Base-by-base conservation (phyloP, 164 flowering plant species). In the Magnolia kwangsiensis region DNA sequence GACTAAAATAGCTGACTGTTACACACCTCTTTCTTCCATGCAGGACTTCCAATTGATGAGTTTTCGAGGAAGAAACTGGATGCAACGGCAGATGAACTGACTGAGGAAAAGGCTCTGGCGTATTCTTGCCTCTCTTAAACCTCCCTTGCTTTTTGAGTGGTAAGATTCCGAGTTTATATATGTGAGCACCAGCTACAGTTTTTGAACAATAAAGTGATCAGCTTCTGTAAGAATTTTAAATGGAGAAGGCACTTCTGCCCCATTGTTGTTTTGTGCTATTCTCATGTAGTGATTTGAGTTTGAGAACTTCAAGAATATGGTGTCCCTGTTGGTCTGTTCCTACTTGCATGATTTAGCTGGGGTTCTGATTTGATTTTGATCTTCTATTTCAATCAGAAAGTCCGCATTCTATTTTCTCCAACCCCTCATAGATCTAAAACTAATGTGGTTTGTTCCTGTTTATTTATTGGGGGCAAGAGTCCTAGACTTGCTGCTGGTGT, bases 41-140 rank as follows among this genome's bases (percentile, higher is more conserved):
- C 72, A 96, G 99, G 99, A 8, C 92, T 96, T 66, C 59, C 78
- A 21, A 92, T 94, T 63, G 95, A 94, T 75, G 95, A 91, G 65
- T 84, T 88, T 75, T 96, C 99, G 27, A 88, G 97, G 90, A 88
- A 90, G 88, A 96, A 96, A 82, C 63, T 96, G 91, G 96, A 94
- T 81, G 74, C 75, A 77, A 94, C 99, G 2, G 98, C 95, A 21
- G 89, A 84, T 50, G 98, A 96, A 87, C 95, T 96, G 65, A 50
- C 79, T 10, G 98, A 93, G 90, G 99, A 96, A 72, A 96, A 92
- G 87, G 88, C 86, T 63, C 75, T 94, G 76, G 99, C 99, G 16
- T 92, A 94, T 85, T 93, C 98, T 1, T 96, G 99, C 84, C 94
- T 96, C 75, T 77, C 94, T 63, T 75, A 29, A 51, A 16, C 68